Base-by-base conservation (phyloP, 2,329 filamentous ascomycete genomes). In the Coniochaeta prunicola region DNA sequence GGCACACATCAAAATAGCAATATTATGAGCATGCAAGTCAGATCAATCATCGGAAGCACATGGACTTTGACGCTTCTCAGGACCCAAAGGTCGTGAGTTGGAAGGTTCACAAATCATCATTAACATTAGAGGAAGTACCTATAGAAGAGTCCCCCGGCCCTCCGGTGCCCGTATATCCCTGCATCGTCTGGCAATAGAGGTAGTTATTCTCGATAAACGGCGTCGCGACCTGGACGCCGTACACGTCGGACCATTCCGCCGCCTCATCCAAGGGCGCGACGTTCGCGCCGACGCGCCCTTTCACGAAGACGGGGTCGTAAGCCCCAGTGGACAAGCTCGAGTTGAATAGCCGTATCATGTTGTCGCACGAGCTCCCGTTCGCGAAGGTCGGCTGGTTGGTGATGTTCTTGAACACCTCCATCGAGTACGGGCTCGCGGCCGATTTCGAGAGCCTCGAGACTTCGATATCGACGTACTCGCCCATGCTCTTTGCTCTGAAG, bases 361-460 rank as follows among this genome's bases (percentile, higher is more conserved):
- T 70, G 59, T 70, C 67, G 61, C 76, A 72, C 33, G 68, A 68
- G 5, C 74, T 78, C 55, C 81, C 76, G 60, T 70, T 71, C 53
- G 82, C 82, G 12, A 81, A 73, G 0, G 78, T 82, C 72, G 80
- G 79, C 66, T 84, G 81, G 64, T 84, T 84, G 3, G 80, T 82
- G 53, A 81, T 70, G 65, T 82, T 82, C 62, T 71, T 64, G 67
- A 77, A 77, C 59, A 81, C 77, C 1, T 65, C 64, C 4, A 80
- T 61, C 0, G 76, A 71, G 59, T 74, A 78, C 0, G 71, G 67
- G 53, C 60, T 59, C 2, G 59, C 21, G 10, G n/a, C 28, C 8
- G 30, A 54, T 15, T 17, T 26, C 30, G 28, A 12, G 24, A 53
- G 19, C 21, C 4, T 8, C n/a, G 30, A 21, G 66, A 68, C 68